Evolutionary conservation across 2,329 filamentous ascomycete species (phyloP).

Genomic region (Aschersonia sp.): DNA sequence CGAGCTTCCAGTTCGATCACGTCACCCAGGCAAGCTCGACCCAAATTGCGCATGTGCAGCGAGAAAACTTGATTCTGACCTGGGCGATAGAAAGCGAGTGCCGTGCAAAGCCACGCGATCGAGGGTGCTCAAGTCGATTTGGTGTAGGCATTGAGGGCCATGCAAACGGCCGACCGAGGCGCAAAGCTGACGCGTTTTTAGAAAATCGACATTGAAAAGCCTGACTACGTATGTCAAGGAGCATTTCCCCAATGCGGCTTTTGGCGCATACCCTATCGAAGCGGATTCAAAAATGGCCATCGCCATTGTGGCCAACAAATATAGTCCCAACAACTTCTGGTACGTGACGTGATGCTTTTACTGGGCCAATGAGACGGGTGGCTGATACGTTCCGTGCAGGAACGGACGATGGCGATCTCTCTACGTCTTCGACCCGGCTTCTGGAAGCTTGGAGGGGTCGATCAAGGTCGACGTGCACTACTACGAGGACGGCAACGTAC

Average conservation of each 20-base stretch:
- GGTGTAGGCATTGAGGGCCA: conserved; percentile 42
- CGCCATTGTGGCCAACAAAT: conserved; percentile 85
- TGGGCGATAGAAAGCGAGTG: conserved; percentile 56
- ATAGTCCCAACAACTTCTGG: conserved; percentile 97
- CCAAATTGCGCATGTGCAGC: neutral
- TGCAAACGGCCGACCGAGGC: neutral
- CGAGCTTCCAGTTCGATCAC: conserved; percentile 83
- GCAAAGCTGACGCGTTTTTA: conserved; percentile 18
- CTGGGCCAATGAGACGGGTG: neutral
- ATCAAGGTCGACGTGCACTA: conserved; percentile 97
- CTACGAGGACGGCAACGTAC: conserved; percentile 97
- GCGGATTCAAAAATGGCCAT: conserved; percentile 64
- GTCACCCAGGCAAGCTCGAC: conserved; percentile 45
- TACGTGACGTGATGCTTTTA: conserved; percentile 17
- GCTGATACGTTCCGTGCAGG: conserved; percentile 28
- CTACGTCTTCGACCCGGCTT: conserved; percentile 65
- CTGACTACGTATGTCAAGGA: conserved; percentile 65
- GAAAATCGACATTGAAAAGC: conserved; percentile 71
- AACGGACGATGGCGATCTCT: conserved; percentile 92
- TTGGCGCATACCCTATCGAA: conserved; percentile 70
- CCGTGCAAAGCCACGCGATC: conserved; percentile 61
- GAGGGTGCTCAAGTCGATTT: conserved; percentile 67
- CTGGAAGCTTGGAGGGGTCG: conserved; percentile 54
- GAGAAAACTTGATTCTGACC: conserved; percentile 1
- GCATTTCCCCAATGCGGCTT: conserved; percentile 72